Percentiles rank a stretch among this genome's conserved stretches.
Conservation (phyloP, 2,329 filamentous ascomycete genomes). For the Ophiocordyceps camponoti-rufipedis region DNA sequence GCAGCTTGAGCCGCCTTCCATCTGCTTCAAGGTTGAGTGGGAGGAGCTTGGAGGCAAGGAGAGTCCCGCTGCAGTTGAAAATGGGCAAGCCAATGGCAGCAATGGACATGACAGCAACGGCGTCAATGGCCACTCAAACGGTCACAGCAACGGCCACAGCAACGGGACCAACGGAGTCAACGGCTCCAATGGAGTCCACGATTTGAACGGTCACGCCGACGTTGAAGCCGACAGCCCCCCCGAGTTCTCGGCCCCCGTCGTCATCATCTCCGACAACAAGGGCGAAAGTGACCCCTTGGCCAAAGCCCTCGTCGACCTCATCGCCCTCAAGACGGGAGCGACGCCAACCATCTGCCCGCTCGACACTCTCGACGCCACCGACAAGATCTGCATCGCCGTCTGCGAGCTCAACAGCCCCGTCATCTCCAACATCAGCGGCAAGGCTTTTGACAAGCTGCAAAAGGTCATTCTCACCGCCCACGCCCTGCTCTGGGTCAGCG, state of each 20-base stretch:
- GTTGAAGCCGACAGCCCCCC: background rate
- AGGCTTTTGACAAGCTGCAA: slow-evolving; percentile 19
- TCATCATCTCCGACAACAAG: slow-evolving; percentile 9
- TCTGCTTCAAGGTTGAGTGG: slow-evolving; percentile 28
- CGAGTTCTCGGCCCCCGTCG: slow-evolving; percentile 4
- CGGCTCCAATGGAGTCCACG: background rate
- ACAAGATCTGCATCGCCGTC: slow-evolving; percentile 18
- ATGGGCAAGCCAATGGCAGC: background rate
- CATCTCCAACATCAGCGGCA: slow-evolving; percentile 18
- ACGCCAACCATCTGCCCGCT: slow-evolving; percentile 7
- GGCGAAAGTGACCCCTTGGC: slow-evolving; percentile 5
- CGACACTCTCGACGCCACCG: slow-evolving; percentile 3
- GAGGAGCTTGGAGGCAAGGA: slow-evolving; percentile 12
- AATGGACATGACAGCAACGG: background rate
- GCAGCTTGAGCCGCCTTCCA: slow-evolving; percentile 5
- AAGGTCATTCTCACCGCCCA: slow-evolving; percentile 15
- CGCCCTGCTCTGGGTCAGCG: slow-evolving; percentile 21
- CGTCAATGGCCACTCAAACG: background rate
- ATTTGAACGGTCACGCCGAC: background rate
- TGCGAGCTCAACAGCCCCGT: slow-evolving; percentile 25
- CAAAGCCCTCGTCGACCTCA: slow-evolving; percentile 5
- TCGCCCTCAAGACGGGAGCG: slow-evolving; percentile 7
- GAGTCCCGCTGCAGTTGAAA: background rate
- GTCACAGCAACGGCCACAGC: background rate
- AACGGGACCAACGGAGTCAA: background rate